Evolutionary conservation across 257 asterid species (phyloP).

Genomic region (Ajuga chamaepitys): DNA sequence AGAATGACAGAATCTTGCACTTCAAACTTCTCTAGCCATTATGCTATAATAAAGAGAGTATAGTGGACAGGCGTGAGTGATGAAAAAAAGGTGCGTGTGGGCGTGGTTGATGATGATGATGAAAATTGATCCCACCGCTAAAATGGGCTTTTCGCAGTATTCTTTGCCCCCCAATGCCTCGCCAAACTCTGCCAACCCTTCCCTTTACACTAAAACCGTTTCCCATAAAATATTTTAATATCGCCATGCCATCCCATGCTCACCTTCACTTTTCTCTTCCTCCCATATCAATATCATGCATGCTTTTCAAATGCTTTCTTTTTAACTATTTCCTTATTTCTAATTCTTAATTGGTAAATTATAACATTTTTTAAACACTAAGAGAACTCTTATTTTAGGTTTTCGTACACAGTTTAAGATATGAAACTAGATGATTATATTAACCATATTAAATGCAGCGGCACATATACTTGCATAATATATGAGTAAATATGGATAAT

Average conservation of each 20-base stretch:
- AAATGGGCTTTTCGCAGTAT: slow-evolving; percentile 22
- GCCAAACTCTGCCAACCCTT: slow-evolving; percentile 43
- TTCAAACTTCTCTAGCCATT: too few relatives aligned
- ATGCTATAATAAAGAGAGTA: slow-evolving; percentile 4
- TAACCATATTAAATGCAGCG: too few relatives aligned
- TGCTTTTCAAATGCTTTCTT: neutral
- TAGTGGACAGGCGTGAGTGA: slow-evolving; percentile 70
- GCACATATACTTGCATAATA: too few relatives aligned
- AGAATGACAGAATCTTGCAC: too few relatives aligned
- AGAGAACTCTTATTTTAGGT: too few relatives aligned
- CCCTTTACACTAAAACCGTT: neutral
- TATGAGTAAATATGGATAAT: too few relatives aligned
- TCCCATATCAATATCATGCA: slow-evolving; percentile 13
- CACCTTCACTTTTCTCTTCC: slow-evolving; percentile 20
- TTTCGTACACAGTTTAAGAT: too few relatives aligned
- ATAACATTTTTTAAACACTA: too few relatives aligned
- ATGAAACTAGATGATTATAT: too few relatives aligned
- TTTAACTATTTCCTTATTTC: neutral
- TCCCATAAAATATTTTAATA: slow-evolving; percentile 12
- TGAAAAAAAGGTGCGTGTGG: slow-evolving; percentile 77
- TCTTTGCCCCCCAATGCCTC: slow-evolving; percentile 61
- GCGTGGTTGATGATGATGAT: slow-evolving; percentile 72
- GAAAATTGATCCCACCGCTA: slow-evolving; percentile 34
- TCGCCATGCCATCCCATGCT: slow-evolving; percentile 22
- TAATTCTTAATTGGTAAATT: too few relatives aligned